Evolutionary conservation across 108 stramenopile species (phyloP), one percentile per base, ranked within the genome.

Genomic region (Epithemia pelagica): DNA sequence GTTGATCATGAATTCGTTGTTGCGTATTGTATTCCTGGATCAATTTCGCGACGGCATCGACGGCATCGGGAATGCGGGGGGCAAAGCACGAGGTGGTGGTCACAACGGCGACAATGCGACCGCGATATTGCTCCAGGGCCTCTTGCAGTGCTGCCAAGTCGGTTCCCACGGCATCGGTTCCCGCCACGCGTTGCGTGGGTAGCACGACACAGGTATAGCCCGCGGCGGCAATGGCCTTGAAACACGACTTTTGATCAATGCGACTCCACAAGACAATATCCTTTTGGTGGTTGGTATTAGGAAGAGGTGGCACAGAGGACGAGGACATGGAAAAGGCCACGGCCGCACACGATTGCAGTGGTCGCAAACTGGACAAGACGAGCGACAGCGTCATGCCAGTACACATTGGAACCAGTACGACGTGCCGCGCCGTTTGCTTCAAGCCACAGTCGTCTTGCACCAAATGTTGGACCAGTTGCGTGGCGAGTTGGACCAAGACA

Each of bases 161-260:
- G 7, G 97, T 99, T n/a, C 81, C 74, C 22, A 98, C 89, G 52
- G 80, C 77, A 61, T 98, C 96, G 15, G 10, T 46, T 19, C 62
- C 74, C 32, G 68, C 59, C 15, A 72, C 71, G 0, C 73, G 10
- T 56, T 67, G 83, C 28, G 92, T 94, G 0, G 87, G 92, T 20
- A 99, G 77, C 0, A 98, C 90, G 5, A 97, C 75, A 67, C 95
- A 96, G 61, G 66, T 67, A 37, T 97, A 75, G 0, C 98, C 99
- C 5, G 96, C 93, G 1, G 91, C 67, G 29, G 76, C 69, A 66
- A 99, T 96, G 3, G 96, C 92, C 65, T 99, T 99, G 85, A 90
- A 92, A 74, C 99, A 99, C 53, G 89, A 90, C 80, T 98, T 98
- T 82, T 99, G 98, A 82, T 99, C 99, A 71, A 99, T 98, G n/a